Percentiles rank a stretch among this genome's conserved stretches.
phyloP scores from a whole-genome alignment of 164 flowering plant genomes.

The Kalanchoe fedtschenkoi region DNA sequence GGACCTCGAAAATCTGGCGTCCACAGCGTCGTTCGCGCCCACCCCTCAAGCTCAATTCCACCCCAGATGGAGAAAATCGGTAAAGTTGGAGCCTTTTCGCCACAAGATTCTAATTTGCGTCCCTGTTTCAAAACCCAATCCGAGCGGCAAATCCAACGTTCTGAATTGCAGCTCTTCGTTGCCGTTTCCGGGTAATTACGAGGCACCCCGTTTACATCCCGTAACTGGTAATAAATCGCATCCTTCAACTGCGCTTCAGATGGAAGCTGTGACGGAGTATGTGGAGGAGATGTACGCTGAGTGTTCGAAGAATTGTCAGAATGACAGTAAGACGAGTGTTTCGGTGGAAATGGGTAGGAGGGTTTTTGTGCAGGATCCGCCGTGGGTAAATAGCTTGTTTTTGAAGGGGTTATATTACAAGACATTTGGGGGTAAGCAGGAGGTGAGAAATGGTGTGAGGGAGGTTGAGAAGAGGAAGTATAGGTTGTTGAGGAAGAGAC shows the following conservation, averaged over 20 bases:
- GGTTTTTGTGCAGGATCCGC: conserved; percentile 53
- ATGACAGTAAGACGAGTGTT: conserved; percentile 10
- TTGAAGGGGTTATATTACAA: conserved; percentile 18
- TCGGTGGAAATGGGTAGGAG: conserved; percentile 19
- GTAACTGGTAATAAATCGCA: neutral
- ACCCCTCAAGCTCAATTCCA: conserved; percentile 28
- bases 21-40: conserved; percentile 27
- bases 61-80: conserved; percentile 16
- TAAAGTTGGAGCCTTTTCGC: conserved; percentile 3
- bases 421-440: neutral
- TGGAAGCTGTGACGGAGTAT: conserved; percentile 28
- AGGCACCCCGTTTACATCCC: neutral
- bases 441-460: conserved; percentile 19
- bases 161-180: conserved; percentile 19
- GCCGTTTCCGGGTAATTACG: conserved; percentile 5
- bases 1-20: conserved; percentile 32
- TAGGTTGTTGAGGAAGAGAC: conserved; percentile 55
- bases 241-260: conserved; percentile 17
- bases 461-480: conserved; percentile 42
- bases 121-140: conserved; percentile 2
- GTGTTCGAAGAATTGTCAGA: conserved; percentile 18
- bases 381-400: conserved; percentile 48
- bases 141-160: conserved; percentile 10
- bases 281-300: conserved; percentile 19
- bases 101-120: conserved; percentile 13